Evolutionary conservation across 305 asterid species (phyloP).

Genomic region (Rubia peregrina): DNA sequence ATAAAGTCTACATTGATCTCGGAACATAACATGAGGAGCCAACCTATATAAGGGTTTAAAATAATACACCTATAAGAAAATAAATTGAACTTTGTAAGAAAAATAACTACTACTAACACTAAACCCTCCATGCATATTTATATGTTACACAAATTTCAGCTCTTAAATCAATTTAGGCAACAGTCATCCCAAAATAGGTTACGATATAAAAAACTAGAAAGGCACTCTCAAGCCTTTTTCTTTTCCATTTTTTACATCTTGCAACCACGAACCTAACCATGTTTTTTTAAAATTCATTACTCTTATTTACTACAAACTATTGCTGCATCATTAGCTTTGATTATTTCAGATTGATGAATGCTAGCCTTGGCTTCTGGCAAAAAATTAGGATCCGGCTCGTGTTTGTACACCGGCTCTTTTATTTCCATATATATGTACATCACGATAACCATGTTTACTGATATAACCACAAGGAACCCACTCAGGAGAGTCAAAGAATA

Average conservation of each 20-base stretch:
- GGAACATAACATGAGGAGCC: no score
- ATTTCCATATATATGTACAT: constrained; percentile 75
- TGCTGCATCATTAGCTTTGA: constrained; percentile 5
- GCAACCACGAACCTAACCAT: not conserved
- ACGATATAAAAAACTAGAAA: not conserved
- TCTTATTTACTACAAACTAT: not conserved
- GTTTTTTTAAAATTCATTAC: not conserved
- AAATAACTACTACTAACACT: not conserved
- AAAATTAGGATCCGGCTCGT: constrained; percentile 78
- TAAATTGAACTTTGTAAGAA: not conserved
- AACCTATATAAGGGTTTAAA: no score
- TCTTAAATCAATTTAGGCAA: not conserved
- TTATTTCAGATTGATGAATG: constrained; percentile 36
- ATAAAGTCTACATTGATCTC: no score
- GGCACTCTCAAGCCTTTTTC: not conserved
- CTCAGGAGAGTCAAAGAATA: constrained; percentile 68
- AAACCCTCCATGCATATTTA: not conserved
- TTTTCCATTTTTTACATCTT: not conserved
- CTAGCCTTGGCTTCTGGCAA: constrained; percentile 84
- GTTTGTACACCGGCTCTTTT: constrained; percentile 77
- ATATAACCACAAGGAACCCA: constrained; percentile 70
- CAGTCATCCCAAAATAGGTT: not conserved
- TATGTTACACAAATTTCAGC: not conserved
- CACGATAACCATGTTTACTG: constrained; percentile 69
- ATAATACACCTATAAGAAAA: not conserved